These are phyloP conservation scores for Monilinia vaccinii-corymbosi DNA, from an alignment of 2,329 filamentous ascomycete genomes.

Conservation along the genomic window DNA sequence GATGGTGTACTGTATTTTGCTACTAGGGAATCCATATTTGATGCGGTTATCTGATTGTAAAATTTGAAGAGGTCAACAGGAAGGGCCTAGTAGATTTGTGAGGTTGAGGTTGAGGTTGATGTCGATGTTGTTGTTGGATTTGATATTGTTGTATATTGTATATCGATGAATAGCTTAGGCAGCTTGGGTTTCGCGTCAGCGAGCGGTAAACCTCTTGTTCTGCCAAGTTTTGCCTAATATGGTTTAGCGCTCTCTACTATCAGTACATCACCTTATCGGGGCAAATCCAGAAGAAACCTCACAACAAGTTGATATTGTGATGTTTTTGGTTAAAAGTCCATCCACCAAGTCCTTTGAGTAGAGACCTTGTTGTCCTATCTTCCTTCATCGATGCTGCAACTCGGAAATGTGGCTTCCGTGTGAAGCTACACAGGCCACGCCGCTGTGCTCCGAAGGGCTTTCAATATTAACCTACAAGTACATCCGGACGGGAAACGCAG, in stretches of 20 bases:
- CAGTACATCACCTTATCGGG: neutral
- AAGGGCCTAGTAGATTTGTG: neutral
- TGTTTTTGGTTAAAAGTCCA: no score
- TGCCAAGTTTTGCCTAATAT: neutral
- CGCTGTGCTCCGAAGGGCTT: neutral
- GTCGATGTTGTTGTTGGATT: constrained; percentile 9
- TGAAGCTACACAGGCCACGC: neutral
- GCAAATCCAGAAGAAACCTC: neutral
- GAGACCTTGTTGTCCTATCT: neutral
- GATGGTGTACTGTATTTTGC: constrained; percentile 80
- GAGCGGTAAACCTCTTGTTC: neutral
- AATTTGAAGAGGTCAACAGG: neutral
- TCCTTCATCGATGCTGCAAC: neutral
- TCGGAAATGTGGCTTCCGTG: neutral
- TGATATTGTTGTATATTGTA: constrained; percentile 23
- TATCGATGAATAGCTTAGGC: constrained; percentile 17
- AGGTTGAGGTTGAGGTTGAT: neutral
- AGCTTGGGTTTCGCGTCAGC: constrained; percentile 23
- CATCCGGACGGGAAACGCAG: neutral
- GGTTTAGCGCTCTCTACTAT: neutral
- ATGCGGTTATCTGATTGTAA: neutral
- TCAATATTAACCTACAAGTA: neutral
- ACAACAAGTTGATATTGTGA: no score
- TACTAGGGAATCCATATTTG: constrained; percentile 81
- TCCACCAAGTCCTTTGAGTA: no score